A percentile compares a stretch with the other conserved stretches of the same genome.
phyloP scores from a whole-genome alignment of 169 alveolate species.

The Toxoplasma gondii region DNA sequence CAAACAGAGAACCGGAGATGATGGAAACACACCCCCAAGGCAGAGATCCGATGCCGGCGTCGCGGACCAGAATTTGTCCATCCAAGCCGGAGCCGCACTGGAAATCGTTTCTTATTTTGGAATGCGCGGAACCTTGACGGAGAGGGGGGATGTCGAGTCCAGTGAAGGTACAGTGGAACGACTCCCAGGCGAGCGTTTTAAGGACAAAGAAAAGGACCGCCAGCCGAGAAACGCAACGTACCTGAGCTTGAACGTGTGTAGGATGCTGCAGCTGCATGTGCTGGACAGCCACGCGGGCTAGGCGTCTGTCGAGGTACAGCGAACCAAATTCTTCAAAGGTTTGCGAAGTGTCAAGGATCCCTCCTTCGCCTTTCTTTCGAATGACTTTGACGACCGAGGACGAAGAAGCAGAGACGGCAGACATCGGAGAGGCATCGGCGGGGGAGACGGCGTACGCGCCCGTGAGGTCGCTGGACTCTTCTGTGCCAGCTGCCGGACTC shows the following conservation, averaged over 20 bases:
- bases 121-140: too few relatives aligned
- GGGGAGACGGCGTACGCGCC: neutral
- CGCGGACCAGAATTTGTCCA: too few relatives aligned
- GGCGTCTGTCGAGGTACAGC: slow-evolving; percentile 63
- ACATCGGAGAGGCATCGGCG: neutral
- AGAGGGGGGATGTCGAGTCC: too few relatives aligned
- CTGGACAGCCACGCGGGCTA: slow-evolving; percentile 44
- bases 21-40: too few relatives aligned
- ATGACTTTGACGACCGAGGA: slow-evolving; percentile 20
- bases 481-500: neutral
- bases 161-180: too few relatives aligned
- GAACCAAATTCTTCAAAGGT: slow-evolving; percentile 57
- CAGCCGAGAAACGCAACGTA: neutral
- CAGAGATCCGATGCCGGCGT: too few relatives aligned
- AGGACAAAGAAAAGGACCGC: too few relatives aligned
- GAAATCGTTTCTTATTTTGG: too few relatives aligned
- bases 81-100: too few relatives aligned
- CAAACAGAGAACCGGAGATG: too few relatives aligned
- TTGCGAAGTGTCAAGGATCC: slow-evolving; percentile 48
- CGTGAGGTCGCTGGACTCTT: neutral
- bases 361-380: slow-evolving; percentile 17
- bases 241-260: slow-evolving; percentile 68
- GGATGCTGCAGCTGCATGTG: slow-evolving; percentile 61
- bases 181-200: too few relatives aligned
- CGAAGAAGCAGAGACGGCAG: neutral